Base-by-base conservation (phyloP, 2,329 filamentous ascomycete genomes). In the Colletotrichum tropicale region DNA sequence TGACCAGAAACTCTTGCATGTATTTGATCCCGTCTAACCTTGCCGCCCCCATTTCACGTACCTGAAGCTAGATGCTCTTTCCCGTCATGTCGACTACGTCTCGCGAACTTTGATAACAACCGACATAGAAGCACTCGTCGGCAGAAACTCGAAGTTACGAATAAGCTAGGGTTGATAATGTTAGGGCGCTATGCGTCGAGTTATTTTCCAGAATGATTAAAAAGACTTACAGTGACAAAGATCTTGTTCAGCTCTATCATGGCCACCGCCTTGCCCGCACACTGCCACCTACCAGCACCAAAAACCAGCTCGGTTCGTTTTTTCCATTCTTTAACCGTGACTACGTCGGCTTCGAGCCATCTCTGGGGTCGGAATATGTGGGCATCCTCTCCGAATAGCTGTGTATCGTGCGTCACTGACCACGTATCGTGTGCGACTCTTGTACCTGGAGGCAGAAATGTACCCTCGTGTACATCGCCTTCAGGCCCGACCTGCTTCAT, bases 401-500 rank as follows among this genome's bases (percentile, higher is more conserved):
- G 74, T 48, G 80, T 80, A 77, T 90, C 86, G 12, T 81, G 80
- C 2, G 83, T 82, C 2, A 84, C 79, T 2, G 87, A 83, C 72
- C 82, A 86, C 0, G 84, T 82, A 43, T 85, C 87, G 65, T 87
- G 84, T 1, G 85, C 86, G 0, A 88, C 83, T n/a, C 82, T 80
- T 0, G 83, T 84, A 5, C 85, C 85, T 1, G 79, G 79, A 0
- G 86, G 84, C 8, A 87, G 76, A 21, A 81, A 79, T 15, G 83
- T 78, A 8, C 84, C 84, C 36, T 82, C 80, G 6, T 87, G 81
- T 0, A 77, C 79, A 9, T 86, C 78, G 0, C 88, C 86, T 8
- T 80, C 81, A 1, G 78, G 28, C 1, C 89, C 89, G 0, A 90
- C 89, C 26, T 87, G 79, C 2, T 90, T 87, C 79, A 90, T 88